phyloP scores from a whole-genome alignment of 352 stramenopile genomes.

The Phytophthora fragariaefolia region DNA sequence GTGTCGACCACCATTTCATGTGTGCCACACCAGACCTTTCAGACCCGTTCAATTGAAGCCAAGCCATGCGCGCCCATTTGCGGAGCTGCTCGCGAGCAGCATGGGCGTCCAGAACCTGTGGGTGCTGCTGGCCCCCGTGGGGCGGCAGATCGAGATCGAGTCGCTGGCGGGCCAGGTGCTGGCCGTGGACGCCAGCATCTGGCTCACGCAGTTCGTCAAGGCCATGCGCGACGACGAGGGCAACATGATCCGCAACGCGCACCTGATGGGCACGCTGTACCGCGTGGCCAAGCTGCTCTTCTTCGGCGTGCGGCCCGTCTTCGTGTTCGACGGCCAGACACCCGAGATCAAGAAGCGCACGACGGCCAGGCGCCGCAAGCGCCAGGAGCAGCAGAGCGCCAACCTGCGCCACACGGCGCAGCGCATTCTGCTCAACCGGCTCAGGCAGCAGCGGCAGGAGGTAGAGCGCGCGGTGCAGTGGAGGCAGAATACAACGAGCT shows the following conservation, averaged over 20 bases:
- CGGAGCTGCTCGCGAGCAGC: too few species aligned
- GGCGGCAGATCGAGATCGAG: constrained; percentile 98
- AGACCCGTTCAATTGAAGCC: background rate
- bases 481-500: too few species aligned
- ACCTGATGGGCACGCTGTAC: constrained; percentile 95
- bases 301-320: constrained; percentile 97
- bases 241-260: constrained; percentile 94
- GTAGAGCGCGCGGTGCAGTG: constrained; percentile 19
- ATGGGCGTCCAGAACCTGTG: constrained; percentile 99
- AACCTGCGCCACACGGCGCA: constrained; percentile 94
- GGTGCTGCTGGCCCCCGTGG: constrained; percentile 96
- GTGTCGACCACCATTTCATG: background rate
- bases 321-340: constrained; percentile 99
- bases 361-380: constrained; percentile 63
- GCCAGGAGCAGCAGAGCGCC: constrained; percentile 72
- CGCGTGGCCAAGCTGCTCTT: constrained; percentile 95
- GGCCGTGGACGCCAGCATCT: constrained; percentile 99
- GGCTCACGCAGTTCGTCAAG: constrained; percentile 99
- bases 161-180: constrained; percentile 95
- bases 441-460: constrained; percentile 68
- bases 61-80: too few species aligned
- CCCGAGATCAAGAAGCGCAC: constrained; percentile 96
- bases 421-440: constrained; percentile 94
- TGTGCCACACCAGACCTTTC: background rate
- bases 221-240: constrained; percentile 97